These are phyloP conservation scores for Aspergillus fumigatus DNA, from an alignment of 2,329 filamentous ascomycete genomes.

Conservation along the genomic window DNA sequence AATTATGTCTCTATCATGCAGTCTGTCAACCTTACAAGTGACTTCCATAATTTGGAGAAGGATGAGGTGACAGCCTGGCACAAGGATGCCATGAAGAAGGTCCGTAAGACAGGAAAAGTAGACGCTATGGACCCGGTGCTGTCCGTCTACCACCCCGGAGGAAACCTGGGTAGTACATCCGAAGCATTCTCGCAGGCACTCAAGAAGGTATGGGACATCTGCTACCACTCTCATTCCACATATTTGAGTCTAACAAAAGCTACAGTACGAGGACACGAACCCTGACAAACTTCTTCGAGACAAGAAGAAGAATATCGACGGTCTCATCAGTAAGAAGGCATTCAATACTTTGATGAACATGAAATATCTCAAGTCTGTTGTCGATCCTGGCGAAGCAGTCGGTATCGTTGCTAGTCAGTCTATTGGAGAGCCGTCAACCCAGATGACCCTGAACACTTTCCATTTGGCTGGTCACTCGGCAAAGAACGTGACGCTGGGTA, in stretches of 20 bases:
- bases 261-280: slow-evolving; percentile 74
- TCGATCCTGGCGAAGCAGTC: slow-evolving; percentile 93
- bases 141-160: slow-evolving; percentile 67
- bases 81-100: slow-evolving; percentile 69
- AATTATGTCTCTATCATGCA: slow-evolving; percentile 79
- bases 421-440: slow-evolving; percentile 92
- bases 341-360: slow-evolving; percentile 82
- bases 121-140: slow-evolving; percentile 71
- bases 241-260: slow-evolving; percentile 13
- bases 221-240: neutral
- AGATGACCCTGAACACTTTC: slow-evolving; percentile 99
- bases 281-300: slow-evolving; percentile 55
- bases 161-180: slow-evolving; percentile 78
- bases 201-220: slow-evolving; percentile 46
- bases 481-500: slow-evolving; percentile 98
- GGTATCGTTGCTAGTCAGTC: slow-evolving; percentile 96
- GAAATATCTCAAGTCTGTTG: slow-evolving; percentile 87
- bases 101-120: slow-evolving; percentile 65
- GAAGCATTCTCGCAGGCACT: slow-evolving; percentile 75
- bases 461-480: slow-evolving; percentile 97
- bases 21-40: slow-evolving; percentile 63
- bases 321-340: slow-evolving; percentile 57
- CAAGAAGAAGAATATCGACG: slow-evolving; percentile 50
- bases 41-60: slow-evolving; percentile 54
- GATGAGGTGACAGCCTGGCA: slow-evolving; percentile 62